Evolutionary conservation across 257 asterid genomes (phyloP), one percentile per base, ranked within the genome.

Genomic region (Prunella vulgaris): DNA sequence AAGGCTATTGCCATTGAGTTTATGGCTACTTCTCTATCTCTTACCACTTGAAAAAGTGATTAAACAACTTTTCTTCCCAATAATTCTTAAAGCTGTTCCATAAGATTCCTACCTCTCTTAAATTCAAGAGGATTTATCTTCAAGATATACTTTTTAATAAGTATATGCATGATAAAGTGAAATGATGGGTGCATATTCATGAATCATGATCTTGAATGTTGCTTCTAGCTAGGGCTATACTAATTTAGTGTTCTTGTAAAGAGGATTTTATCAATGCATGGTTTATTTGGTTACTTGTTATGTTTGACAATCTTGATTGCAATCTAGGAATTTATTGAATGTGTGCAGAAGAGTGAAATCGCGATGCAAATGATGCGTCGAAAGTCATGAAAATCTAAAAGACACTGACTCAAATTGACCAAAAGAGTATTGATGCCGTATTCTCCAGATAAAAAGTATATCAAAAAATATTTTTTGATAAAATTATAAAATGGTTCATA

Each of bases 101-200:
- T 77, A 15, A 68, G 86, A 81, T 81, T 76, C 86, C 80, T 73
- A 44, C 37, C 24, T 57, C 44, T 71, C 75, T 72, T 62, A 53
- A 60, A 37, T 35, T 76, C 71, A 72, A n/a, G 54, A 61, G 53
- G 69, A 65, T 71, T 42, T 33, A 58, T 60, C 74, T 78, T 73
- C 74, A 76, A 72, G 78, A 72, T 63, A 69, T 46, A 70, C 60
- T 61, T 33, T 3, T 53, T 73, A 67, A 82, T 75, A 63, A 82
- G 84, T 77, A 75, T 81, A 77, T 73, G 74, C 83, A 48, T 72
- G 73, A 71, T 60, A 46, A 46, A 80, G 70, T 60, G 64, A 64
- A 77, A 58, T 51, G 70, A 65, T 35, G 69, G 71, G 61, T 83
- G 90, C 79, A 87, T 84, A 79, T 84, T 83, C 90, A 84, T 64